phyloP scores from a whole-genome alignment of 495 filamentous ascomycete genomes.

The Penicillium parvum region DNA sequence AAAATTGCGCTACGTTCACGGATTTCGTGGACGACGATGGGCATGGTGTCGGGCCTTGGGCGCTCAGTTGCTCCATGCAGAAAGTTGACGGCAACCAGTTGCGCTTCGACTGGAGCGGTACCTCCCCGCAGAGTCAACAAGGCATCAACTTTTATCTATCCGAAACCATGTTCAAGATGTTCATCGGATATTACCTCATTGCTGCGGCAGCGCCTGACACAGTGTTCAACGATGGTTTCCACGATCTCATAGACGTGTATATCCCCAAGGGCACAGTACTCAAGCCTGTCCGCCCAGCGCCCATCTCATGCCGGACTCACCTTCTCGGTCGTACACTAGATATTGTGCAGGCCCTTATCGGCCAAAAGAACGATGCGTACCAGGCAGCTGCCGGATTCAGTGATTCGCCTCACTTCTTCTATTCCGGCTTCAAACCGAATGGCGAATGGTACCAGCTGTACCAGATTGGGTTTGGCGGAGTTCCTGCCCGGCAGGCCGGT shows the following conservation, averaged over 20 bases:
- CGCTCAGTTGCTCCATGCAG: slow-evolving; percentile 44
- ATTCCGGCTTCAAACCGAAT: slow-evolving; percentile 45
- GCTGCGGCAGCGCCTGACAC: slow-evolving; percentile 43
- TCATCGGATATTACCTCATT: slow-evolving; percentile 47
- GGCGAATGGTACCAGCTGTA: slow-evolving; percentile 51
- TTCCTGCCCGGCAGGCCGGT: slow-evolving; percentile 44
- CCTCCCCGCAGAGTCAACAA: slow-evolving; percentile 43
- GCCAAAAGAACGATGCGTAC: slow-evolving; percentile 43
- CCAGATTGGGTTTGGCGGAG: slow-evolving; percentile 49
- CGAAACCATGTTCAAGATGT: slow-evolving; percentile 51
- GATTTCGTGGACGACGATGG: slow-evolving; percentile 52
- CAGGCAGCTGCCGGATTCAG: slow-evolving; percentile 48
- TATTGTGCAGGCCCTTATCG: slow-evolving; percentile 47
- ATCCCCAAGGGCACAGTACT: slow-evolving; percentile 43
- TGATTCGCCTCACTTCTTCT: slow-evolving; percentile 50
- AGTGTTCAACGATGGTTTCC: slow-evolving; percentile 46
- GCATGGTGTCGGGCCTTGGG: slow-evolving; percentile 46
- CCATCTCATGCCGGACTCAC: slow-evolving; percentile 47
- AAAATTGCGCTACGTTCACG: slow-evolving; percentile 39
- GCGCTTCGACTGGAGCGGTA: slow-evolving; percentile 44
- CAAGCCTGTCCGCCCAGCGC: slow-evolving; percentile 46
- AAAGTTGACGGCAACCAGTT: slow-evolving; percentile 34
- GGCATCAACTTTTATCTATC: slow-evolving; percentile 50
- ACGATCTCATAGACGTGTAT: slow-evolving; percentile 45
- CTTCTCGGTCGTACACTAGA: slow-evolving; percentile 44